Percentiles rank a stretch among this genome's conserved stretches.
phyloP scores from a whole-genome alignment of 2,329 filamentous ascomycete genomes.

The Diaporthe eres region DNA sequence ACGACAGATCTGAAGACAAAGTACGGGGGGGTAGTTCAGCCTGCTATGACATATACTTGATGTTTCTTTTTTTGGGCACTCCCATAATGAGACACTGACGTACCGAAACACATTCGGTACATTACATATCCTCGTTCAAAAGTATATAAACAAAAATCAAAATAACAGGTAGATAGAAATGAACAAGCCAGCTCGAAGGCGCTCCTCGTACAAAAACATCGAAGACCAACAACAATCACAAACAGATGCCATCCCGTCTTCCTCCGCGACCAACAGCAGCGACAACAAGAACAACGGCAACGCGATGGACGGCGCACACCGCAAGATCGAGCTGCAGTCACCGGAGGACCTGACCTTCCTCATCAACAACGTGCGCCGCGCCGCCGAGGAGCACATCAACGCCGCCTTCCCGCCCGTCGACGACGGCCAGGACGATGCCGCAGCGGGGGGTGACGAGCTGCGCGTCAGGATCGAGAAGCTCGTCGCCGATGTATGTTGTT shows the following conservation, averaged over 20 bases:
- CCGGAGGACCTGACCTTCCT: constrained; percentile 80
- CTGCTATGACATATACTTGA: neutral
- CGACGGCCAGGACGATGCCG: constrained; percentile 57
- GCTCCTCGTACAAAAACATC: constrained; percentile 40
- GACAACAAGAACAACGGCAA: constrained; percentile 12
- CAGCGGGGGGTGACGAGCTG: constrained; percentile 65
- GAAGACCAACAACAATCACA: constrained; percentile 16
- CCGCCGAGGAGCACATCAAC: constrained; percentile 77
- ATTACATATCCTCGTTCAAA: neutral
- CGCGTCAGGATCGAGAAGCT: constrained; percentile 71
- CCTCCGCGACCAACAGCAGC: constrained; percentile 12
- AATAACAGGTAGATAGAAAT: constrained; percentile 21
- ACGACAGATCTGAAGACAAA: neutral
- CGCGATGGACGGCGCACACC: constrained; percentile 65
- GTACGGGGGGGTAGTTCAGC: neutral
- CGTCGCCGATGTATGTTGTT: constrained; percentile 66
- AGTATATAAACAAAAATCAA: constrained; percentile 5
- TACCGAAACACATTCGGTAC: neutral
- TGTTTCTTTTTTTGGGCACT: constrained; percentile 1
- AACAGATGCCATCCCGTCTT: neutral
- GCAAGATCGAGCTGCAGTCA: constrained; percentile 85
- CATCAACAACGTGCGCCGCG: constrained; percentile 76
- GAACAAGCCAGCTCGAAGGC: constrained; percentile 42
- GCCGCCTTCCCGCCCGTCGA: constrained; percentile 77
- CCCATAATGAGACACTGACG: constrained; percentile 23